Conservation (phyloP, 441 rosid species). For the Hura crepitans region DNA sequence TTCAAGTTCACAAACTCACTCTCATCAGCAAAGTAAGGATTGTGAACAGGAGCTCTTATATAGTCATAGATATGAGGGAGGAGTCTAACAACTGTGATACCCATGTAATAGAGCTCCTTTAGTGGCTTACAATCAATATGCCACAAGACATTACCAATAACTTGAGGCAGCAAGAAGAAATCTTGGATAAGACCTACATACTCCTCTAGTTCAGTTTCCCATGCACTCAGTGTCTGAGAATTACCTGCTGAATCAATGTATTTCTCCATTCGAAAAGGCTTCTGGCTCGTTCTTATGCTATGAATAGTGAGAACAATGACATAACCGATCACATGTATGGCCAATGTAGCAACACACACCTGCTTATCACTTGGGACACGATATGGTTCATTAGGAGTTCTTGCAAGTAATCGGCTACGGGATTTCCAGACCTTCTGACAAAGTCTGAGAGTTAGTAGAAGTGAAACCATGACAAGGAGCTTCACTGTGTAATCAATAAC, state of each 20-base stretch:
- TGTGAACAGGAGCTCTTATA: constrained; percentile 41
- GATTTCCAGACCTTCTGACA: constrained; percentile 81
- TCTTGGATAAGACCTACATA: constrained; percentile 77
- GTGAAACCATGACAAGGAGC: constrained; percentile 62
- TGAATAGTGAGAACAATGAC: constrained; percentile 45
- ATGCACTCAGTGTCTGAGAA: constrained; percentile 26
- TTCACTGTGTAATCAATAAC: constrained; percentile 65
- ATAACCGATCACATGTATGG: constrained; percentile 53
- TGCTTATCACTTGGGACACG: constrained; percentile 57
- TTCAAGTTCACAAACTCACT: constrained; percentile 66
- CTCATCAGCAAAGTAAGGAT: constrained; percentile 59
- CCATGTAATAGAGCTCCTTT: constrained; percentile 54
- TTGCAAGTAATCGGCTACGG: constrained; percentile 45
- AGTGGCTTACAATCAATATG: constrained; percentile 58
- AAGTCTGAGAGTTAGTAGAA: constrained; percentile 64
- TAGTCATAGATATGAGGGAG: constrained; percentile 75
- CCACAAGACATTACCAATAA: constrained; percentile 69
- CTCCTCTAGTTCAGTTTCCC: constrained; percentile 71
- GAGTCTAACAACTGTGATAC: constrained; percentile 64
- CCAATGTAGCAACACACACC: constrained; percentile 41
- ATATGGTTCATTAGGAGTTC: constrained; percentile 44
- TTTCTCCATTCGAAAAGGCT: constrained; percentile 25
- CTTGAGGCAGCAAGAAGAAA: constrained; percentile 83
- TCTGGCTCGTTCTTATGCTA: constrained; percentile 35
- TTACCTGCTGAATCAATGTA: constrained; percentile 31